Conservation (phyloP, 371 early-diverging fungal genomes). For the Vavraia culicis region DNA sequence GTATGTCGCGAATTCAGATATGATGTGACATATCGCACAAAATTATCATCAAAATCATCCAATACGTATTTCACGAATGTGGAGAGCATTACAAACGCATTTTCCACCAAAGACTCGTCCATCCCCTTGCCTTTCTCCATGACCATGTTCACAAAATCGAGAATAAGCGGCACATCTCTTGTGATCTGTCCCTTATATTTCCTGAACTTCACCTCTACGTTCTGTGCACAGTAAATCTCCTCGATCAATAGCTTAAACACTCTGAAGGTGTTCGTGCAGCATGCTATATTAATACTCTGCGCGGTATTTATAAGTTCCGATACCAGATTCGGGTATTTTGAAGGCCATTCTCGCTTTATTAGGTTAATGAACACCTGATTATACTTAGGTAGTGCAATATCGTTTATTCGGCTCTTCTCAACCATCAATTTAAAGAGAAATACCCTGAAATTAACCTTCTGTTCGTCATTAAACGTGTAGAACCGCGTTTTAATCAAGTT, state of each 20-base stretch:
- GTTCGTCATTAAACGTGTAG: slow-evolving; percentile 67
- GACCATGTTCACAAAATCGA: slow-evolving; percentile 73
- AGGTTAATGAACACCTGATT: slow-evolving; percentile 49
- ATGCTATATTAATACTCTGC: slow-evolving; percentile 59
- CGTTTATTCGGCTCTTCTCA: slow-evolving; percentile 8
- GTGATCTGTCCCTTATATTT: slow-evolving; percentile 73
- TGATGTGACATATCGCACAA: slow-evolving; percentile 49
- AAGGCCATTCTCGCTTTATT: slow-evolving; percentile 97
- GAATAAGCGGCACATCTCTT: slow-evolving; percentile 75
- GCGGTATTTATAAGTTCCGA: slow-evolving; percentile 73
- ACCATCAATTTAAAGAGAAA: slow-evolving; percentile 35
- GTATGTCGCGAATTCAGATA: slow-evolving; percentile 10
- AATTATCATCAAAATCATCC: slow-evolving; percentile 66
- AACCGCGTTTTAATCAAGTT: slow-evolving; percentile 81
- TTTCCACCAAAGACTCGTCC: slow-evolving; percentile 51
- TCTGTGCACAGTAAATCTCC: slow-evolving; percentile 84
- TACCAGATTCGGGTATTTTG: slow-evolving; percentile 92
- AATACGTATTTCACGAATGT: slow-evolving; percentile 87
- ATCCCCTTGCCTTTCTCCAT: slow-evolving; percentile 49
- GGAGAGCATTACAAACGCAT: slow-evolving; percentile 69
- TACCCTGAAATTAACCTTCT: slow-evolving; percentile 54
- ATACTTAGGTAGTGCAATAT: slow-evolving; percentile 33
- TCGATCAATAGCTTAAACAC: slow-evolving; percentile 71
- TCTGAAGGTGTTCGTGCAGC: slow-evolving; percentile 93
- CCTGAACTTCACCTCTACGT: slow-evolving; percentile 82